Base-by-base conservation (phyloP, 129 eudicot genomes). In the Artemisia tridentata region DNA sequence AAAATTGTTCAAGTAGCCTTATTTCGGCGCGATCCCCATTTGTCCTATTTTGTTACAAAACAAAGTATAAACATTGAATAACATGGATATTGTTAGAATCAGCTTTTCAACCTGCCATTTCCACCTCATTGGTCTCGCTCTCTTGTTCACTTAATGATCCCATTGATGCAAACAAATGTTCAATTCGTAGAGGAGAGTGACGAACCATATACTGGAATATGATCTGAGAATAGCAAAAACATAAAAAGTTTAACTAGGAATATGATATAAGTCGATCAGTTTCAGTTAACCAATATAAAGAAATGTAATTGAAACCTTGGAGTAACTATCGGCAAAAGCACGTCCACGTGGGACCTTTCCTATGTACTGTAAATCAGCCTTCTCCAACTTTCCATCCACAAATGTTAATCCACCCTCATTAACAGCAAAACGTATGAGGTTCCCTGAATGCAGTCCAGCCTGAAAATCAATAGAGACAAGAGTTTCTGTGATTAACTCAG, bases 271-370 rank as follows among this genome's bases (percentile, higher is more conserved):
- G 25, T 1, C 5, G 31, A 73, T 53, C n/a, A 38, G 65, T 38
- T 43, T 45, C 27, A 27, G 14, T 3, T 10, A 43, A 65, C 59
- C 41, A 55, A 38, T 43, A 20, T 13, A 21, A 51, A 34, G 3
- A 38, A 38, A 38, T 38, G 45, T 38, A 7, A 38, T 38, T 38
- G 45, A 38, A 38, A 92, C 96, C 96, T 92, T 92, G 45, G 98
- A 92, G 81, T 86, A 92, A 82, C 96, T 92, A 85, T 92, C 98
- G 11, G 98, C 91, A 82, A 92, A 89, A 67, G 95, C 88, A 20
- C 96, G 96, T 10, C 87, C 92, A 12, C 98, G 91, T 50, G 89
- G 87, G 75, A 86, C 80, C 70, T 89, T 89, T 75, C 89, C 95
- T 58, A 83, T 63, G 66, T 80, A 92, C 14, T 77, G 90, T 76